phyloP scores from a whole-genome alignment of 2,329 filamentous ascomycete species.

The Hymenoscyphus occultus region DNA sequence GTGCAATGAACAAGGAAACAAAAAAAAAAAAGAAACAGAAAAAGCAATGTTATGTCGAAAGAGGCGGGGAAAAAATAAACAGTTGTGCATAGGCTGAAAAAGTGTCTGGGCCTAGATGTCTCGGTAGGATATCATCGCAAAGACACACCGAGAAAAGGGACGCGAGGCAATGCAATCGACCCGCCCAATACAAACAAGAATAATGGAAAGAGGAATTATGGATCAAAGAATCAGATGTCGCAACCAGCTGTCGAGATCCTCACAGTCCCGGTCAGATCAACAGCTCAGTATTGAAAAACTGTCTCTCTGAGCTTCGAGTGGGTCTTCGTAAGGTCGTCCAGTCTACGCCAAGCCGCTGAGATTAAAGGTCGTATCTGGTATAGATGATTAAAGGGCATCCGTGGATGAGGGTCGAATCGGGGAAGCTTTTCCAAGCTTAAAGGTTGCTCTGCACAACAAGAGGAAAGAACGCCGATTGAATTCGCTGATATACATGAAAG shows the following conservation, averaged over 20 bases:
- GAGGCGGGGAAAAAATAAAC: constrained; percentile 25
- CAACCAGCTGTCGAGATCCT: constrained; percentile 27
- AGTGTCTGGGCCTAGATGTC: constrained; percentile 33
- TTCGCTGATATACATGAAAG: constrained; percentile 19
- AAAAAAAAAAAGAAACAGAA: constrained; percentile 23
- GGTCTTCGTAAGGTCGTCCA: constrained; percentile 49
- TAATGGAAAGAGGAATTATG: constrained; percentile 43
- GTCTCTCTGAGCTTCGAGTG: constrained; percentile 38
- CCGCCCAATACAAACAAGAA: constrained; percentile 38
- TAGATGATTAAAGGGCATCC: constrained; percentile 39
- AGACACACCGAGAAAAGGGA: constrained; percentile 31
- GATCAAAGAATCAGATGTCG: constrained; percentile 40
- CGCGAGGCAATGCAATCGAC: constrained; percentile 35
- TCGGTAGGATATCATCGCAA: constrained; percentile 38
- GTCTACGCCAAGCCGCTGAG: constrained; percentile 42
- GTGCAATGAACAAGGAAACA: constrained; percentile 27
- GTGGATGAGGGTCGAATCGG: constrained; percentile 22
- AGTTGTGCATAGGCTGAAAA: constrained; percentile 21
- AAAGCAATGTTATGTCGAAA: constrained; percentile 22
- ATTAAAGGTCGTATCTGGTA: constrained; percentile 43
- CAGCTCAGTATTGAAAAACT: constrained; percentile 34
- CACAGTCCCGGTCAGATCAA: constrained; percentile 23
- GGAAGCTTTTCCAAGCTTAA: constrained; percentile 21
- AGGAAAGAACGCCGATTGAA: constrained; percentile 26
- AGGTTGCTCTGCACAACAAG: constrained; percentile 28